Conservation (phyloP, 768 basidiomycete species). For the Boletus edulis region DNA sequence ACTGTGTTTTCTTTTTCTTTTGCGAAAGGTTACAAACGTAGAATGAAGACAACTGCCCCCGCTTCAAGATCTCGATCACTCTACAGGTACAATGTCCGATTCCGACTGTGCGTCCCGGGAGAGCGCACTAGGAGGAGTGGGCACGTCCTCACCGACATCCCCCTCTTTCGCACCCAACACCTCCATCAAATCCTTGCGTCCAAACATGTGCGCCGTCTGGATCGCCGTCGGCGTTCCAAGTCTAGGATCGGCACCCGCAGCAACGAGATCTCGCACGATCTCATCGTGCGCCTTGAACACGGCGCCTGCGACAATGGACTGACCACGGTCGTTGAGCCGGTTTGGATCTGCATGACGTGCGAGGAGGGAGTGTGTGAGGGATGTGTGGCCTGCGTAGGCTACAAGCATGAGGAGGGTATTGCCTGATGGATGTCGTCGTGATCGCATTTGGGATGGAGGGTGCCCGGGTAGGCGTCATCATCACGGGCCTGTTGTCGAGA, state of each 20-base stretch:
- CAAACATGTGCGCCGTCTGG: conserved; percentile 66
- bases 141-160: conserved; percentile 39
- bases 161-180: conserved; percentile 58
- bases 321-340: conserved; percentile 65
- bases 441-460: not conserved
- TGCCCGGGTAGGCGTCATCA: too few relatives aligned
- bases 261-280: conserved; percentile 54
- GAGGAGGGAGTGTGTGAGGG: conserved; percentile 53
- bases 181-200: conserved; percentile 51
- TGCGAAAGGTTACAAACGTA: too few relatives aligned
- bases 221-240: conserved; percentile 46
- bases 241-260: conserved; percentile 58
- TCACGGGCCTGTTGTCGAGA: too few relatives aligned
- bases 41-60: too few relatives aligned
- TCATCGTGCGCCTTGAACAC: conserved; percentile 72
- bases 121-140: conserved; percentile 22
- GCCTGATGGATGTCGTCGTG: conserved; percentile 36
- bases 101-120: not conserved
- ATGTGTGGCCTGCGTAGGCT: conserved; percentile 64
- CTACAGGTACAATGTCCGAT: too few relatives aligned
- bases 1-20: too few relatives aligned
- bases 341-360: conserved; percentile 62
- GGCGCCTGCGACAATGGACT: conserved; percentile 73
- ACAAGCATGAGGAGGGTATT: conserved; percentile 81
- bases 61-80: too few relatives aligned